Conservation (phyloP, 768 basidiomycete genomes). For the Hypsizygus marmoreus region DNA sequence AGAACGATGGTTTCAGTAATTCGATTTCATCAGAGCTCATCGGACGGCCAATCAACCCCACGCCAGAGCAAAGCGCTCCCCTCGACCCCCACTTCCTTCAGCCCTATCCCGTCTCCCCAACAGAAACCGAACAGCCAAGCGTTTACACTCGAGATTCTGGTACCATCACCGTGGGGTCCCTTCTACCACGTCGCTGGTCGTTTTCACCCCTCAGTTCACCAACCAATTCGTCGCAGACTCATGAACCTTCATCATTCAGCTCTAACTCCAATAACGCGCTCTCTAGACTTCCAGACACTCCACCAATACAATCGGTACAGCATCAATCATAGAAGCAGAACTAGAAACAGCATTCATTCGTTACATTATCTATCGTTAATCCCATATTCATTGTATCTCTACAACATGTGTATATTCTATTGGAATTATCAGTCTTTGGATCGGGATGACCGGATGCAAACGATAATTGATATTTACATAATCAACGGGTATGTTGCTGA, state of each 20-base stretch:
- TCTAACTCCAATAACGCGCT: constrained; percentile 9
- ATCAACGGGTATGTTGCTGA: too few relatives aligned
- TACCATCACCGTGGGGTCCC: constrained; percentile 39
- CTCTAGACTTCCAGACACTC: constrained; percentile 7
- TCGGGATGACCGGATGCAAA: too few relatives aligned
- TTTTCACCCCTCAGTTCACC: constrained; percentile 27
- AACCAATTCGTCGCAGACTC: constrained; percentile 14
- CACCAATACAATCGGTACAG: constrained; percentile 4
- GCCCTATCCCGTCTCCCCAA: constrained; percentile 49
- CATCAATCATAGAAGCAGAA: constrained; percentile 7
- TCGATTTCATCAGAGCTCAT: constrained; percentile 16
- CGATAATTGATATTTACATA: too few relatives aligned
- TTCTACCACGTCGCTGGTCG: constrained; percentile 41
- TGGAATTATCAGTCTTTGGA: too few relatives aligned
- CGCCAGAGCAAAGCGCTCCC: constrained; percentile 46
- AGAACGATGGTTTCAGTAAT: constrained; percentile 1
- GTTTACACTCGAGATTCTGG: constrained; percentile 35
- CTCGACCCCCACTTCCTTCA: constrained; percentile 43
- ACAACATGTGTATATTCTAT: too few relatives aligned
- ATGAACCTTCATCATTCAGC: constrained; percentile 13
- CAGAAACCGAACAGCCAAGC: constrained; percentile 33
- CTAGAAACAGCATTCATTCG: constrained; percentile 2
- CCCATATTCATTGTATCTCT: constrained; percentile 4
- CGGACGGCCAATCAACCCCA: constrained; percentile 51
- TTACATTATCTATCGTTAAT: constrained; percentile 10